Conservation (phyloP, 345 rosid genomes). For the Ceriops zippeliana region DNA sequence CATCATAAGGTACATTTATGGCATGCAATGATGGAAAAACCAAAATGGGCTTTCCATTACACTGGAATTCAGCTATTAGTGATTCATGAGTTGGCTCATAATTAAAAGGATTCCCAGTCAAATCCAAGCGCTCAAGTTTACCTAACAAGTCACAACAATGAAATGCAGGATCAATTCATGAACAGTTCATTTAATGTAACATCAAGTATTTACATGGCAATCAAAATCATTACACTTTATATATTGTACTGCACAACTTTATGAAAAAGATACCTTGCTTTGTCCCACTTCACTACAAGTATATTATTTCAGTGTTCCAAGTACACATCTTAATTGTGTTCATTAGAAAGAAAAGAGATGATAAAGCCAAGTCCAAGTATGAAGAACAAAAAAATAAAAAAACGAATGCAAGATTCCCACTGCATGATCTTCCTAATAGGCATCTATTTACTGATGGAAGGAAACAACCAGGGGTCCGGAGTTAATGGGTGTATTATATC, state of each 20-base stretch:
- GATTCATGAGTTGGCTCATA: conserved; percentile 34
- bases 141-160: conserved; percentile 33
- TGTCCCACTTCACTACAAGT: background rate
- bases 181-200: background rate
- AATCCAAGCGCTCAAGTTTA: conserved; percentile 58
- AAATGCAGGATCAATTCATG: background rate
- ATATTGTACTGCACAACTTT: background rate
- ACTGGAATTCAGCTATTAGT: conserved; percentile 52
- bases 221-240: background rate
- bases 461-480: background rate
- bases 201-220: background rate
- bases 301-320: background rate
- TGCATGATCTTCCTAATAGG: no score
- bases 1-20: conserved; percentile 44
- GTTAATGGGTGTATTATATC: background rate
- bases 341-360: no score
- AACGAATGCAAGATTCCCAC: no score
- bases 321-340: no score
- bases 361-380: no score
- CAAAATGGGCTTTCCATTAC: conserved; percentile 52
- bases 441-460: no score
- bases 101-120: conserved; percentile 66
- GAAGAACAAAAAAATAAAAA: no score
- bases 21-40: conserved; percentile 39
- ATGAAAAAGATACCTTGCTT: background rate